Evolutionary conservation across 345 rosid genomes (phyloP), one percentile per base, ranked within the genome.

Genomic region (Physaria fendleri): DNA sequence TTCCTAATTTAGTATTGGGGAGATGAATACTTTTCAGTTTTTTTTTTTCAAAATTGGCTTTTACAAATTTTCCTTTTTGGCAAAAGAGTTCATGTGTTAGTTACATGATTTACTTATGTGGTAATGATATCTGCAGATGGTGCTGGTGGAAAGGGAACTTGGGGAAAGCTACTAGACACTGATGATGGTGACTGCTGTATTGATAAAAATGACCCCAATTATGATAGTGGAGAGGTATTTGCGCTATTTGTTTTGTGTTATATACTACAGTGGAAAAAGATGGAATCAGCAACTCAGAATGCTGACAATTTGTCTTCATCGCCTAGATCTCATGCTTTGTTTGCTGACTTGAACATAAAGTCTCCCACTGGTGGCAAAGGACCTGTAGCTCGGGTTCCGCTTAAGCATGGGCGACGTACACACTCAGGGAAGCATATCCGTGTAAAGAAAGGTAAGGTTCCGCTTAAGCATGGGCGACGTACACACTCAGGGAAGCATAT

Each of bases 211-310:
- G 99, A 94, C 77, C 99, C 99, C 32, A 90, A 90, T 71, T 94
- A 94, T 62, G 99, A 94, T 60, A 90, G 99, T 62, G 99, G 96
- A 66, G 99, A 94, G 96, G 99, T 93, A 78, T 55, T 69, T 66
- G 46, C 38, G 5, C 1, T 11, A 15, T 7, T 35, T 30, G 10
- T 59, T 28, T 23, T 63, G 37, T n/a, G n/a, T n/a, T n/a, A n/a
- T n/a, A n/a, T n/a, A n/a, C n/a, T n/a, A 59, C 96, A 94, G 78
- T 78, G 97, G 85, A 88, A 94, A 35, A 76, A 58, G 64, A 39
- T 94, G 62, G 84, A 94, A 75, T 5, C 79, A 67, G 97, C 99
- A 0, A 79, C 82, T 46, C 79, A 71, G 53, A 88, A 76, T 66
- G 71, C 62, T 3, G 95, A 74, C 7, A 73, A 3, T 28, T 52